A percentile compares a stretch with the other conserved stretches of the same genome.
phyloP scores from a whole-genome alignment of 2,329 filamentous ascomycete genomes.

The Aspergillus nomiae region DNA sequence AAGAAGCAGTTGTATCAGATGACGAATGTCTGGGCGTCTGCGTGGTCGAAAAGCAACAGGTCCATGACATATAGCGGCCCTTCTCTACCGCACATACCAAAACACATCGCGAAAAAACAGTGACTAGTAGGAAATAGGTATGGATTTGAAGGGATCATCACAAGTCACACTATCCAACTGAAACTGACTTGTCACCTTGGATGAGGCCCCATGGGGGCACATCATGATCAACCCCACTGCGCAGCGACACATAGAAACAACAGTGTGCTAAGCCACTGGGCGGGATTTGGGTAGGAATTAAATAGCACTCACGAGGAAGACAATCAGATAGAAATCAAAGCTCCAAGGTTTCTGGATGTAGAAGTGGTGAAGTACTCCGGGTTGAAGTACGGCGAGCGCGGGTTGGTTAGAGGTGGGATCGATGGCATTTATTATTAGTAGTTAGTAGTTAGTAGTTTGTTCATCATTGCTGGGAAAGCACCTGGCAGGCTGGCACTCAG shows the following conservation, averaged over 20 bases:
- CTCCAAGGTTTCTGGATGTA: background rate
- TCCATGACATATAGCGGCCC: conserved; percentile 1
- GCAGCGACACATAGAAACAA: conserved; percentile 13
- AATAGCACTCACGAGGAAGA: conserved; percentile 16
- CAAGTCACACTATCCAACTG: conserved; percentile 5
- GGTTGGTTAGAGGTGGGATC: conserved; percentile 11
- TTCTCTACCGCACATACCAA: conserved; percentile 1
- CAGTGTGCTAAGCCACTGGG: conserved; percentile 10
- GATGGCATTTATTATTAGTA: conserved; percentile 21
- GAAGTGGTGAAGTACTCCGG: conserved; percentile 2
- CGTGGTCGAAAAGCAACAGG: conserved; percentile 10
- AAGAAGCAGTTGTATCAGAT: conserved; percentile 16
- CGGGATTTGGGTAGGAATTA: background rate
- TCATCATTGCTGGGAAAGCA: background rate
- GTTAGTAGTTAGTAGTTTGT: background rate
- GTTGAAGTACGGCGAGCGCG: conserved; percentile 1
- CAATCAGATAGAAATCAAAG: background rate
- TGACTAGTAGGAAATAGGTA: background rate
- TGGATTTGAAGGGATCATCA: conserved; percentile 3
- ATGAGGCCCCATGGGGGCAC: conserved; percentile 11
- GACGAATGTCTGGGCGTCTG: conserved; percentile 7
- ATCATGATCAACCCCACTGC: conserved; percentile 19
- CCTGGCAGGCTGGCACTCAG: background rate
- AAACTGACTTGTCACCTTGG: conserved; percentile 9
- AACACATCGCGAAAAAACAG: background rate